phyloP scores from a whole-genome alignment of 768 basidiomycete genomes.

The Lanmaoa pseudosensibilis region DNA sequence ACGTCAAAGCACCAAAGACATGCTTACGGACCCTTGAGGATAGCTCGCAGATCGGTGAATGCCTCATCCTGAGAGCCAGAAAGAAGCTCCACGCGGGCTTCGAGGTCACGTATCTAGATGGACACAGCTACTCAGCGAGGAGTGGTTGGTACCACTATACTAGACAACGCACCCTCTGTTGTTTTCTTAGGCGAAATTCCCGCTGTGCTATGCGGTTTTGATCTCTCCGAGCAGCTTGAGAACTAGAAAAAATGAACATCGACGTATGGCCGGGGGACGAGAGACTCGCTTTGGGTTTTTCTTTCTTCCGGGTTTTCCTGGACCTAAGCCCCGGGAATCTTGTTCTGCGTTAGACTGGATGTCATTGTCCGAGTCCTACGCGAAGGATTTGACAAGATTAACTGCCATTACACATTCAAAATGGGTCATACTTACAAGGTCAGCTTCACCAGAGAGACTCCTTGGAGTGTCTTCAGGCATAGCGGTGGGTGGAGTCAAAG shows the following conservation, averaged over 20 bases:
- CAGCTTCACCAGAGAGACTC: slow-evolving; percentile 63
- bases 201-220: slow-evolving; percentile 92
- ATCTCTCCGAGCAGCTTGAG: slow-evolving; percentile 84
- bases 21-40: slow-evolving; percentile 61
- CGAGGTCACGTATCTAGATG: slow-evolving; percentile 85
- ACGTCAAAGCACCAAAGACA: not conserved
- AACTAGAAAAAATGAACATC: slow-evolving; percentile 46
- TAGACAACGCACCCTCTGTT: slow-evolving; percentile 62
- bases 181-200: slow-evolving; percentile 89
- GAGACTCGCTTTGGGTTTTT: slow-evolving; percentile 80
- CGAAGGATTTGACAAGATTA: slow-evolving; percentile 9
- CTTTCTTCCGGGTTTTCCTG: slow-evolving; percentile 65
- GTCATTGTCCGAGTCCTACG: slow-evolving; percentile 72
- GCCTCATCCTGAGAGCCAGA: slow-evolving; percentile 93
- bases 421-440: slow-evolving; percentile 37
- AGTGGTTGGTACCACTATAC: not conserved
- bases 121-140: slow-evolving; percentile 6
- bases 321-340: slow-evolving; percentile 21
- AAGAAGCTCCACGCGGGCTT: slow-evolving; percentile 91
- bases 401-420: slow-evolving; percentile 12
- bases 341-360: slow-evolving; percentile 47
- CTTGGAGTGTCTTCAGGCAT: slow-evolving; percentile 57
- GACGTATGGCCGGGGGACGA: slow-evolving; percentile 8
- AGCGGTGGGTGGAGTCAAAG: slow-evolving; percentile 1
- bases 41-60: slow-evolving; percentile 75